Evolutionary conservation across 129 eudicot genomes (phyloP).

Genomic region (Cynara cardunculus): DNA sequence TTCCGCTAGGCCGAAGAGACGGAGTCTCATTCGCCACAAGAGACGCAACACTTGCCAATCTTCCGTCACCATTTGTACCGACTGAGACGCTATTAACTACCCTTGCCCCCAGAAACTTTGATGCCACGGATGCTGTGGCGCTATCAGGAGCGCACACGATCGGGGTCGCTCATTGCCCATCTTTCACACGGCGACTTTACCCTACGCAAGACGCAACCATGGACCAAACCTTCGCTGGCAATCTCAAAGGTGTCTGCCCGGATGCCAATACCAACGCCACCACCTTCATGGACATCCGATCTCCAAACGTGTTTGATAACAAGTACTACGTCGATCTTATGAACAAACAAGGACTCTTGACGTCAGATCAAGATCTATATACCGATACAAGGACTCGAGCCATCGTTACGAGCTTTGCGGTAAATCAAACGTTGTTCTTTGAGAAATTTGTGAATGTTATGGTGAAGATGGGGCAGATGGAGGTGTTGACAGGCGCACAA

Average conservation of each 20-base stretch:
- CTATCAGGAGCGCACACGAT: slow-evolving; percentile 78
- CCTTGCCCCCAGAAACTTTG: slow-evolving; percentile 36
- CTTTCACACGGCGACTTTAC: slow-evolving; percentile 50
- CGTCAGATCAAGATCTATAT: slow-evolving; percentile 64
- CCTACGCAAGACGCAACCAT: slow-evolving; percentile 58
- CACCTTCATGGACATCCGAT: slow-evolving; percentile 43
- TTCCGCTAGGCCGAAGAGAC: slow-evolving; percentile 60
- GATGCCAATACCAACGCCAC: slow-evolving; percentile 31
- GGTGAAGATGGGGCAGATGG: slow-evolving; percentile 76
- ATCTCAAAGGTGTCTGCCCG: slow-evolving; percentile 45
- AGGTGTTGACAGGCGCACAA: slow-evolving; percentile 55
- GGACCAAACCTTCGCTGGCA: slow-evolving; percentile 50
- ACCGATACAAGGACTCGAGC: slow-evolving; percentile 46
- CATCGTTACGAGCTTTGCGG: slow-evolving; percentile 57
- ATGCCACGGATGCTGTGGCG: slow-evolving; percentile 62
- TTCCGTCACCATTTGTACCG: slow-evolving; percentile 46
- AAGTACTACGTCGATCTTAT: slow-evolving; percentile 62
- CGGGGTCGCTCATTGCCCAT: slow-evolving; percentile 51
- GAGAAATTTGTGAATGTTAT: slow-evolving; percentile 58
- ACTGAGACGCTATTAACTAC: slow-evolving; percentile 35
- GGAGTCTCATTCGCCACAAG: slow-evolving; percentile 50
- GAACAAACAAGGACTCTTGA: slow-evolving; percentile 58
- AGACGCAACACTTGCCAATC: slow-evolving; percentile 50
- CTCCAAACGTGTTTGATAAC: slow-evolving; percentile 68
- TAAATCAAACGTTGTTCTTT: slow-evolving; percentile 58